Evolutionary conservation across 129 eudicot genomes (phyloP).

Genomic region (sunflower (Helianthus annuus)): HanXRQr2.0-SUNRISE NC_035438.2:68863037-68863536

Average conservation of each 20-base stretch:
- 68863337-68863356: neutral
- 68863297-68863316: conserved; percentile 62
- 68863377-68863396: neutral
- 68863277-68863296: conserved; percentile 88
- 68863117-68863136: conserved; percentile 38
- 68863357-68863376: neutral
- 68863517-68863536: too few species aligned
- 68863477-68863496: neutral
- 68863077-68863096: conserved; percentile 48
- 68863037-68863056: neutral
- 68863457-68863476: neutral
- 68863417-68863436: neutral
- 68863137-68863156: conserved; percentile 62
- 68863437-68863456: neutral
- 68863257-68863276: conserved; percentile 51
- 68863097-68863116: conserved; percentile 54
- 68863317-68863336: conserved; percentile 6
- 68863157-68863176: conserved; percentile 17
- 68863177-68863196: conserved; percentile 7
- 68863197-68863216: neutral
- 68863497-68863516: too few species aligned
- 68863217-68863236: conserved; percentile 1
- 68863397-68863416: neutral
- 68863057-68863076: neutral
- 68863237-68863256: conserved; percentile 42